phyloP scores from a whole-genome alignment of 2,329 filamentous ascomycete species.

The Tolypocladium inflatum region DNA sequence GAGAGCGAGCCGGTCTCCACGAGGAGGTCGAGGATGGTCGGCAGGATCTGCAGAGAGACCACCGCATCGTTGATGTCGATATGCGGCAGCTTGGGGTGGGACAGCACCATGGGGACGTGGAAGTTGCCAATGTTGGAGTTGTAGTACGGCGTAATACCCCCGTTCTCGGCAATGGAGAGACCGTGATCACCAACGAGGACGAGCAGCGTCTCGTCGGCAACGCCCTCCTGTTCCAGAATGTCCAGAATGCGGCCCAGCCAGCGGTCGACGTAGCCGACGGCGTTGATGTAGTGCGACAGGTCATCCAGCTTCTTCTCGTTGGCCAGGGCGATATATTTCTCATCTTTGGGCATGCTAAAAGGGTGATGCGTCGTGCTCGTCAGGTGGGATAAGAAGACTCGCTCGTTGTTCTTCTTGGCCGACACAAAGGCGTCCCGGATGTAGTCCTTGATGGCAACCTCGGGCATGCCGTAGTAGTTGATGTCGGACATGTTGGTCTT shows the following conservation, averaged over 20 bases:
- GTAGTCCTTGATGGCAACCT: conserved; percentile 21
- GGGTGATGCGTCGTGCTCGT: conserved; percentile 26
- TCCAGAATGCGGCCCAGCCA: conserved; percentile 21
- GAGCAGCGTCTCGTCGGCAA: conserved; percentile 21
- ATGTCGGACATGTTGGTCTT: conserved; percentile 18
- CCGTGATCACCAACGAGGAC: conserved; percentile 24
- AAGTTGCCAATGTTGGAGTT: conserved; percentile 22
- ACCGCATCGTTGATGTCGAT: conserved; percentile 21
- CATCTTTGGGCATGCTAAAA: conserved; percentile 19
- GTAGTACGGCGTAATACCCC: conserved; percentile 21
- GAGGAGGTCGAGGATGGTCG: conserved; percentile 24
- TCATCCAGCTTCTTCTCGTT: conserved; percentile 14
- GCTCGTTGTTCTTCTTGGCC: conserved; percentile 18
- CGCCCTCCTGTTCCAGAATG: conserved; percentile 18
- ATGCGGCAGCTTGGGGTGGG: conserved; percentile 21
- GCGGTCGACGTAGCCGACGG: conserved; percentile 20
- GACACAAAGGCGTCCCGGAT: conserved; percentile 18
- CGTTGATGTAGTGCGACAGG: conserved; percentile 23
- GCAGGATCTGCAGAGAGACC: conserved; percentile 21
- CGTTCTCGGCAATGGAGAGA: conserved; percentile 20
- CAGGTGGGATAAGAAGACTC: conserved; percentile 24
- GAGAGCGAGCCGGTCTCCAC: conserved; percentile 22
- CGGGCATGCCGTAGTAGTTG: conserved; percentile 25
- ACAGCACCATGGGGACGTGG: conserved; percentile 23
- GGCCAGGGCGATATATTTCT: conserved; percentile 16